Conservation (phyloP, 306 rosid genomes). For the Castanopsis chinensis region DNA sequence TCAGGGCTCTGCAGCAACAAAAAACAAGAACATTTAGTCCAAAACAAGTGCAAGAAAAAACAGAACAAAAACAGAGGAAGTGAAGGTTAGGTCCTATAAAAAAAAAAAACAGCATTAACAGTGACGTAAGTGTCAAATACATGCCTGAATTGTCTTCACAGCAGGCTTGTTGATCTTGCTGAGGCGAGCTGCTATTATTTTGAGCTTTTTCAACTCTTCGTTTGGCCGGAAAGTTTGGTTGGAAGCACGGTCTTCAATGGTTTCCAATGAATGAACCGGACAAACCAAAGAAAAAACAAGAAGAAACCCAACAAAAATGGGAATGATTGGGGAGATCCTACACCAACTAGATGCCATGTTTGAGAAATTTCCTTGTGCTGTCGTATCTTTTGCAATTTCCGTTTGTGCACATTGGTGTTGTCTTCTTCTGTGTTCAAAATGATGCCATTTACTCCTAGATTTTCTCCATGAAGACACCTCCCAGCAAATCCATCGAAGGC, state of each 20-base stretch:
- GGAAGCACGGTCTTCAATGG: slow-evolving; percentile 20
- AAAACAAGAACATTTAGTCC: not conserved
- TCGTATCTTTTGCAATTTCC: slow-evolving; percentile 38
- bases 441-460: slow-evolving; percentile 34
- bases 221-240: slow-evolving; percentile 61
- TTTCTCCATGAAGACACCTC: slow-evolving; percentile 38
- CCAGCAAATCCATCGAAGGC: slow-evolving; percentile 40
- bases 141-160: slow-evolving; percentile 78
- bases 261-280: slow-evolving; percentile 44
- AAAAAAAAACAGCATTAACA: not conserved
- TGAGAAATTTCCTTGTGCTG: slow-evolving; percentile 26
- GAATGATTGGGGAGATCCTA: slow-evolving; percentile 46
- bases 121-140: not conserved
- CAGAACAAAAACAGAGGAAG: slow-evolving; percentile 29
- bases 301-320: slow-evolving; percentile 53
- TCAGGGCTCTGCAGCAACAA: slow-evolving; percentile 63
- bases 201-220: slow-evolving; percentile 52
- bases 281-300: slow-evolving; percentile 49
- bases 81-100: not conserved
- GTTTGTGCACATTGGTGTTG: slow-evolving; percentile 47
- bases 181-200: slow-evolving; percentile 53
- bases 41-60: slow-evolving; percentile 11
- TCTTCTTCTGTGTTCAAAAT: slow-evolving; percentile 39
- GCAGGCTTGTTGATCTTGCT: slow-evolving; percentile 74
- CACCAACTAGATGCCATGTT: slow-evolving; percentile 69